Conservation (phyloP, 2,329 filamentous ascomycete genomes). For the Stachybotrys chartarum region DNA sequence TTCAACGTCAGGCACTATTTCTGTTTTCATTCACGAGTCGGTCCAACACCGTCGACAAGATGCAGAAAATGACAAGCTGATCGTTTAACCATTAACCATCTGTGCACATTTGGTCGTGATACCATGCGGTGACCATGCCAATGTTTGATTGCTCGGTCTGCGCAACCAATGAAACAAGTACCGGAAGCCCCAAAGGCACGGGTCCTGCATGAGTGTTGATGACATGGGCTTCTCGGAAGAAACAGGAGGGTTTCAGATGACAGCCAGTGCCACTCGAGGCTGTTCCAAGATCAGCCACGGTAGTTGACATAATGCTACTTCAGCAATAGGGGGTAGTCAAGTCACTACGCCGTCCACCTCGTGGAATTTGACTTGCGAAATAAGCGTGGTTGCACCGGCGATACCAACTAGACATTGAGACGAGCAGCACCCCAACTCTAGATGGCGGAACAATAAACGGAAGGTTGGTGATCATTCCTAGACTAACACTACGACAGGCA, state of each 20-base stretch:
- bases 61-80: background rate
- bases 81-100: background rate
- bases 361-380: no score
- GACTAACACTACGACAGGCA: no score
- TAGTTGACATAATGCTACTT: background rate
- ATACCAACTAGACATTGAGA: no score
- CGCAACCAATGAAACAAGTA: no score
- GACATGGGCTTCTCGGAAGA: background rate
- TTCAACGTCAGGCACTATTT: constrained; percentile 52
- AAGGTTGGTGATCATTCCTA: no score
- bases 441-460: no score
- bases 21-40: constrained; percentile 48
- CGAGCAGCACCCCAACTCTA: no score
- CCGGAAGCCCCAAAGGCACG: no score
- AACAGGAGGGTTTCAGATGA: background rate
- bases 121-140: background rate
- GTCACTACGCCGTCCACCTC: no score
- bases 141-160: no score
- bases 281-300: background rate
- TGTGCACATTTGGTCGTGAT: background rate
- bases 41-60: constrained; percentile 15
- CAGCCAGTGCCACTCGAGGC: background rate
- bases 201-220: background rate
- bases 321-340: background rate
- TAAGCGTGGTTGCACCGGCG: no score